These are phyloP conservation scores for Diaporthe velutina DNA, from an alignment of 2,329 filamentous ascomycete species.

Conservation along the genomic window DNA sequence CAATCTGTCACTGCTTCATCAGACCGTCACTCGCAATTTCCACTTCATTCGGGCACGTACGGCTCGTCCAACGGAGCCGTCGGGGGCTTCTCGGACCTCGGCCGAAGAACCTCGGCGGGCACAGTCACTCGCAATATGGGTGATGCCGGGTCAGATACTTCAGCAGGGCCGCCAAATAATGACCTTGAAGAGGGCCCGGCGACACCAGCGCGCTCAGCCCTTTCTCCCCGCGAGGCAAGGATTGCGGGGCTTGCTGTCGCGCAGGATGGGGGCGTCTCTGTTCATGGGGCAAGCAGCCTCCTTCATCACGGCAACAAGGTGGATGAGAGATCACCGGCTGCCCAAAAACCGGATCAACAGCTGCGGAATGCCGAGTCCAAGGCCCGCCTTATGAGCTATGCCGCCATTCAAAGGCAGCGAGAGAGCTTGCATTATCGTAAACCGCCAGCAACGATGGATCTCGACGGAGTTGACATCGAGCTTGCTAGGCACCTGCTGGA, in stretches of 20 bases:
- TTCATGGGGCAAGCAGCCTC: background rate
- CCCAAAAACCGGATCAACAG: background rate
- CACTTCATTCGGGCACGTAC: background rate
- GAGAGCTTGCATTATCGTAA: background rate
- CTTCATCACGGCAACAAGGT: conserved; percentile 1
- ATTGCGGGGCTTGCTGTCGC: background rate
- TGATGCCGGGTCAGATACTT: background rate
- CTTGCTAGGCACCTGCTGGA: background rate
- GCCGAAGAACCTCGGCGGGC: background rate
- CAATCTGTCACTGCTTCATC: background rate
- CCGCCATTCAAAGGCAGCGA: background rate
- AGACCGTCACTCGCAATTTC: background rate
- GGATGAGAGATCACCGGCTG: background rate
- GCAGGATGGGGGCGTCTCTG: background rate
- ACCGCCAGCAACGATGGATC: background rate
- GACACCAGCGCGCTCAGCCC: background rate
- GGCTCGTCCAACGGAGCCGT: too few relatives aligned
- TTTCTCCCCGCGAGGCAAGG: conserved; percentile 2
- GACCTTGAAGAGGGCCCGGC: background rate
- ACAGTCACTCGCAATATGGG: background rate
- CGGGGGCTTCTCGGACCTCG: background rate
- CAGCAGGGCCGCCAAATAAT: background rate
- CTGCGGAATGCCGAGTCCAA: background rate
- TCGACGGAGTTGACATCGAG: background rate
- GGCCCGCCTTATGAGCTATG: conserved; percentile 3